These are phyloP conservation scores for Mycena alexandri DNA, from an alignment of 768 basidiomycete genomes.

Conservation along the genomic window DNA sequence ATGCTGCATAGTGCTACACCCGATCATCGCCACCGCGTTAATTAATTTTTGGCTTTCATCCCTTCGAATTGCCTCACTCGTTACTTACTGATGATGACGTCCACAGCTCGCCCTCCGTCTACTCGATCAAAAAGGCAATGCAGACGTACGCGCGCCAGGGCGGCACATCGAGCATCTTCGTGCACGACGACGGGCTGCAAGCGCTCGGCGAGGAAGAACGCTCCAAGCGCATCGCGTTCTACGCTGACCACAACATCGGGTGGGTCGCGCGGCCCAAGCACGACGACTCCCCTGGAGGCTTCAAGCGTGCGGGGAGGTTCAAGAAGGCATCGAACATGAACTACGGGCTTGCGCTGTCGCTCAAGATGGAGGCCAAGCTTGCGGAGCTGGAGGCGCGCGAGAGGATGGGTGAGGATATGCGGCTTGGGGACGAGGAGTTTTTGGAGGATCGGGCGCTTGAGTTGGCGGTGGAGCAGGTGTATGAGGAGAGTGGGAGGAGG, in stretches of 20 bases:
- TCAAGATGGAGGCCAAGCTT: constrained; percentile 71
- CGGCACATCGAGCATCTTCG: constrained; percentile 81
- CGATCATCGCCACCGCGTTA: not conserved
- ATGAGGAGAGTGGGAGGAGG: constrained; percentile 64
- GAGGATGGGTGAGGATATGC: constrained; percentile 46
- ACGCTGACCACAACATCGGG: constrained; percentile 81
- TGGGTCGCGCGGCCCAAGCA: constrained; percentile 88
- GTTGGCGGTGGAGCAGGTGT: constrained; percentile 81
- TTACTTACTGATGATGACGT: constrained; percentile 12
- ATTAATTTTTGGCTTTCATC: constrained; percentile 8
- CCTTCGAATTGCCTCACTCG: not conserved
- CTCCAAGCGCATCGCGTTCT: constrained; percentile 77
- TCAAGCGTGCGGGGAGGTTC: constrained; percentile 88
- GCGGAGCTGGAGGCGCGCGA: constrained; percentile 58
- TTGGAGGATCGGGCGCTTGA: constrained; percentile 82
- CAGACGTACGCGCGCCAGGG: constrained; percentile 94
- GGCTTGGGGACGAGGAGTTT: constrained; percentile 52
- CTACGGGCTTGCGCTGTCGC: constrained; percentile 75
- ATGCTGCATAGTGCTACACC: no score
- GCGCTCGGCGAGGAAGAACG: constrained; percentile 71
- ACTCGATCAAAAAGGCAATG: constrained; percentile 87
- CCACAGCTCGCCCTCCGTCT: constrained; percentile 76
- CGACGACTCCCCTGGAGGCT: constrained; percentile 70
- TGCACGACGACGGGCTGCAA: constrained; percentile 90
- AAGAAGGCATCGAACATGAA: constrained; percentile 96